These are phyloP conservation scores for Solanum raphanifolium DNA, from an alignment of 257 asterid genomes.

Conservation along the genomic window DNA sequence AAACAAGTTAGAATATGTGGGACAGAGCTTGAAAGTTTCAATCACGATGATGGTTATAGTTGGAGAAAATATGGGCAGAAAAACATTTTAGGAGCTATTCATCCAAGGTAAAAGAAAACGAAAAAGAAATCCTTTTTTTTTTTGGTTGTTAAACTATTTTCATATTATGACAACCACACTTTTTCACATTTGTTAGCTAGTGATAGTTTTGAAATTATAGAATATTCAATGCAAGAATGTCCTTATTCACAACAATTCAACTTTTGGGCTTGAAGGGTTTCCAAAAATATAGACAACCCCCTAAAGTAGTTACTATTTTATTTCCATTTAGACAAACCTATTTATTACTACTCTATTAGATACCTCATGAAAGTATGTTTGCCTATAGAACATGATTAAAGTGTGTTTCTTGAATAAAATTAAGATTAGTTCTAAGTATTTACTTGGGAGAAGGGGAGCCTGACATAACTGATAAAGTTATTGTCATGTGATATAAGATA, in stretches of 20 bases:
- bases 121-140: not conserved
- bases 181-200: not conserved
- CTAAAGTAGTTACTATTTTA: not conserved
- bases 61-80: constrained; percentile 95
- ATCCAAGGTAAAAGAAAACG: constrained; percentile 57
- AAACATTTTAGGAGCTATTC: constrained; percentile 50
- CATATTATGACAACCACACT: not conserved
- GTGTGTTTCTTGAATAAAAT: not conserved
- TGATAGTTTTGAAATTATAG: not conserved
- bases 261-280: not conserved
- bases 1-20: constrained; percentile 37
- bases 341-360: not conserved
- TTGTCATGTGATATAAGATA: not conserved
- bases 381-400: not conserved
- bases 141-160: not conserved
- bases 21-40: constrained; percentile 22
- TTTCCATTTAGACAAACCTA: not conserved
- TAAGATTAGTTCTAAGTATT: not conserved
- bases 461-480: not conserved
- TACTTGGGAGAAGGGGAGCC: not conserved
- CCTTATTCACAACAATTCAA: not conserved
- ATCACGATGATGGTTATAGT: constrained; percentile 48
- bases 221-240: not conserved
- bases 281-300: not conserved
- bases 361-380: not conserved